Conservation (phyloP, 2,329 filamentous ascomycete species). For the Botrytis aclada region DNA sequence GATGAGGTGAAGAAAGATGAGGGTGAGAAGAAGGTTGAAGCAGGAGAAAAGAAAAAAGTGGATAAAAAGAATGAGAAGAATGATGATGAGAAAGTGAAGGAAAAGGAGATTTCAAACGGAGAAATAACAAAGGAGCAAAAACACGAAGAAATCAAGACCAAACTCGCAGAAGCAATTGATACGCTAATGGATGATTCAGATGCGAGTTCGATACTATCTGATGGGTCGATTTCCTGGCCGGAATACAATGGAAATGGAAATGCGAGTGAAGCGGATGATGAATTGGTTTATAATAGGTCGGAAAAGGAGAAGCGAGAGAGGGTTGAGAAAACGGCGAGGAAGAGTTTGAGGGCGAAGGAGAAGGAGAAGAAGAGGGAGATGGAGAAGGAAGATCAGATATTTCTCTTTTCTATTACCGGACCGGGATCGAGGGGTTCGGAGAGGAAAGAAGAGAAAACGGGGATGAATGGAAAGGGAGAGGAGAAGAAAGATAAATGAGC, state of each 20-base stretch:
- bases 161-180: slow-evolving; percentile 1
- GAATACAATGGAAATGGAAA: background rate
- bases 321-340: background rate
- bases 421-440: background rate
- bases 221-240: slow-evolving; percentile 9
- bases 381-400: slow-evolving; percentile 31
- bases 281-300: background rate
- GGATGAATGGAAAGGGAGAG: background rate
- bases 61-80: slow-evolving; percentile 23
- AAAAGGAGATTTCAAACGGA: background rate
- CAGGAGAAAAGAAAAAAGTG: background rate
- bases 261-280: slow-evolving; percentile 5
- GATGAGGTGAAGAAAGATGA: slow-evolving; percentile 24
- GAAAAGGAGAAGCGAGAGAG: background rate
- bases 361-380: background rate
- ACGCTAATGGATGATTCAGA: background rate
- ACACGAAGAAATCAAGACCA: slow-evolving; percentile 17
- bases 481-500: background rate
- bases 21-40: background rate
- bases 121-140: slow-evolving; percentile 12
- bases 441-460: background rate
- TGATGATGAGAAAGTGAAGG: slow-evolving; percentile 22
- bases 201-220: background rate
- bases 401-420: slow-evolving; percentile 30
- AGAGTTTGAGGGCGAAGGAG: slow-evolving; percentile 15